Evolutionary conservation across 352 stramenopile genomes (phyloP).

Genomic region (Globisporangium okanoganense): DNA sequence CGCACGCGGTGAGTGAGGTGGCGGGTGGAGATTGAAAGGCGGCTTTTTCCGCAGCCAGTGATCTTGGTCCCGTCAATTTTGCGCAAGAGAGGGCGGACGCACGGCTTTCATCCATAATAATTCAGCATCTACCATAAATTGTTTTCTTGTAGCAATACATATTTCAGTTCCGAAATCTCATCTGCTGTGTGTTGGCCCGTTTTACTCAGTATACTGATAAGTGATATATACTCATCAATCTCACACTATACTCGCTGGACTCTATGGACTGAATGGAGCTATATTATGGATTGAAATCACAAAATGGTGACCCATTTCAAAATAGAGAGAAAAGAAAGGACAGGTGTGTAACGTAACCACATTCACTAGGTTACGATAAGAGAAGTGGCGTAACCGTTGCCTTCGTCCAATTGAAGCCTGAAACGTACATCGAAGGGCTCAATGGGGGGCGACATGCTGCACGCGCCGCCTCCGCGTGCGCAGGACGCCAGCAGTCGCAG

Average conservation of each 20-base stretch:
- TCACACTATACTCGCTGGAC: neutral
- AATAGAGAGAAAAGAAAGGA: neutral
- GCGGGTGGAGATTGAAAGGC: neutral
- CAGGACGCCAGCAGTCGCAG: neutral
- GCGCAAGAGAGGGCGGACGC: neutral
- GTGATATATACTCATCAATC: neutral
- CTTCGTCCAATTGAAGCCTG: neutral
- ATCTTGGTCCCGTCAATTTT: constrained; percentile 4
- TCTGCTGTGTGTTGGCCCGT: no score
- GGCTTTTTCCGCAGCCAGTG: constrained; percentile 4
- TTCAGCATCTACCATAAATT: neutral
- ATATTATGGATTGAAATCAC: neutral
- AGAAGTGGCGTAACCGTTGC: neutral
- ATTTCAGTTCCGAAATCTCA: no score
- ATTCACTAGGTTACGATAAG: neutral
- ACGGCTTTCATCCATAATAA: neutral
- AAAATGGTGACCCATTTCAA: neutral
- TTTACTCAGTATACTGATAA: neutral
- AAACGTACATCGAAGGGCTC: neutral
- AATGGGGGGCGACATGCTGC: neutral
- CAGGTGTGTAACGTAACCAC: neutral
- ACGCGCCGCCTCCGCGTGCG: neutral
- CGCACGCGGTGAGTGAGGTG: neutral
- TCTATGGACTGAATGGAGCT: neutral
- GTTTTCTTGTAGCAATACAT: no score